Conservation (phyloP, 192 early-diverging fungal genomes). For the Podochytrium sp. region DNA sequence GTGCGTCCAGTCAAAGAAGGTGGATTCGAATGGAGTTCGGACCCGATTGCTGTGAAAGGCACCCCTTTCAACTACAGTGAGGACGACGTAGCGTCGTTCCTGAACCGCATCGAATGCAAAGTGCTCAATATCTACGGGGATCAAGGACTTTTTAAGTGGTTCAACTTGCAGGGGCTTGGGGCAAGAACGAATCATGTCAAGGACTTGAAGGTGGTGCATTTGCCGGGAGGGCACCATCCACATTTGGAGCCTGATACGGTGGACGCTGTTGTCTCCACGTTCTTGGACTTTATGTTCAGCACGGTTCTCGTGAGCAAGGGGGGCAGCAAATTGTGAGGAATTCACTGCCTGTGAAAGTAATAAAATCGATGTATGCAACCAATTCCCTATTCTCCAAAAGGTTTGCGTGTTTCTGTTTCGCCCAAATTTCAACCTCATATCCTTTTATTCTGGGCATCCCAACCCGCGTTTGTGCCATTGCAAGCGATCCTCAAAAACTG, state of each 20-base stretch:
- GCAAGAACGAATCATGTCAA: background rate
- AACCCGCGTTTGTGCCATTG: too few species aligned
- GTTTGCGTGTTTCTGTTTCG: too few species aligned
- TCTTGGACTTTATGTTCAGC: constrained; percentile 7
- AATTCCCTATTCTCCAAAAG: too few species aligned
- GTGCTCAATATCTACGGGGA: constrained; percentile 33
- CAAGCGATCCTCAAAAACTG: too few species aligned
- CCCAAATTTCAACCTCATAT: too few species aligned
- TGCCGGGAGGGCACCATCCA: constrained; percentile 34
- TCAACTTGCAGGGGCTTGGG: constrained; percentile 8
- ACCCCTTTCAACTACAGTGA: constrained; percentile 15
- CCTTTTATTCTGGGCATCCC: too few species aligned
- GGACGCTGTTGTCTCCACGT: background rate
- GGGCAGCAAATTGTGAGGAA: too few species aligned
- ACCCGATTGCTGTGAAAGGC: constrained; percentile 10
- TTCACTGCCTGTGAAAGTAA: too few species aligned
- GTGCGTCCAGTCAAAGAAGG: background rate
- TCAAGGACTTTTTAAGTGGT: background rate
- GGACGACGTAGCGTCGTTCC: constrained; percentile 22
- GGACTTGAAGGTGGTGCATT: constrained; percentile 12
- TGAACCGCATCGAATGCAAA: constrained; percentile 21
- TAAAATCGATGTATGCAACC: too few species aligned
- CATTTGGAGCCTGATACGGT: constrained; percentile 28
- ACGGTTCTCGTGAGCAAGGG: too few species aligned
- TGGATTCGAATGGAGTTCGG: background rate